Evolutionary conservation across 2,329 filamentous ascomycete species (phyloP).

Genomic region (Fusarium luffae): DNA sequence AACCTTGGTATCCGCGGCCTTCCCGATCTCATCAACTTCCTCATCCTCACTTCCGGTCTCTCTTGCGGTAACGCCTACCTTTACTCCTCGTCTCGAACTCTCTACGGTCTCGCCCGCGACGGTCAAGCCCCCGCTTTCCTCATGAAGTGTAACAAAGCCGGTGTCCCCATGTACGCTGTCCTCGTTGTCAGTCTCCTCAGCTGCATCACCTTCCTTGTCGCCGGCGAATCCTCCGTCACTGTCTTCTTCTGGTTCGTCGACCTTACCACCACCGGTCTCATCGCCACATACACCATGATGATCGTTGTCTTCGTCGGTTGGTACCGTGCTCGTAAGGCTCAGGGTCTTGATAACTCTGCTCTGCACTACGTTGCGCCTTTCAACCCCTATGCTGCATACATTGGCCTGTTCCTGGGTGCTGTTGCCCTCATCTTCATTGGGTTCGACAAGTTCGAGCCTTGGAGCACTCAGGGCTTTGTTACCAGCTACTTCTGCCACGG

Average conservation of each 20-base stretch:
- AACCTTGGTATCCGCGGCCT: constrained; percentile 63
- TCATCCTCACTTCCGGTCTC: constrained; percentile 66
- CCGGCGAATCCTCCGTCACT: constrained; percentile 57
- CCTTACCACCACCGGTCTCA: constrained; percentile 64
- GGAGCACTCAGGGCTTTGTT: constrained; percentile 60
- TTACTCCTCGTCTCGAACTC: constrained; percentile 58
- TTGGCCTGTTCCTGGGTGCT: constrained; percentile 59
- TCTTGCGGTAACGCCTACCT: constrained; percentile 61
- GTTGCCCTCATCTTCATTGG: constrained; percentile 66
- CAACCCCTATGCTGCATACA: constrained; percentile 64
- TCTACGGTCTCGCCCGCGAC: constrained; percentile 60
- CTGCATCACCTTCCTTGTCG: constrained; percentile 62
- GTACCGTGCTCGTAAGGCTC: constrained; percentile 61
- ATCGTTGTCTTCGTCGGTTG: constrained; percentile 56
- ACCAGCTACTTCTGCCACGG: constrained; percentile 65
- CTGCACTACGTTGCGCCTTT: constrained; percentile 63
- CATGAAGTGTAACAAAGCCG: constrained; percentile 66
- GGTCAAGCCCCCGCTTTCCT: constrained; percentile 62
- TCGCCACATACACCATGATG: constrained; percentile 66
- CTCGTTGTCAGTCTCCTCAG: constrained; percentile 59
- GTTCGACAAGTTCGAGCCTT: constrained; percentile 66
- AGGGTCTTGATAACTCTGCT: constrained; percentile 57
- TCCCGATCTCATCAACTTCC: constrained; percentile 67
- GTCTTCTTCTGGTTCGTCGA: constrained; percentile 66
- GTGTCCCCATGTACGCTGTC: constrained; percentile 68